phyloP scores from a whole-genome alignment of 2,329 filamentous ascomycete genomes.

The Neurospora sp. region DNA sequence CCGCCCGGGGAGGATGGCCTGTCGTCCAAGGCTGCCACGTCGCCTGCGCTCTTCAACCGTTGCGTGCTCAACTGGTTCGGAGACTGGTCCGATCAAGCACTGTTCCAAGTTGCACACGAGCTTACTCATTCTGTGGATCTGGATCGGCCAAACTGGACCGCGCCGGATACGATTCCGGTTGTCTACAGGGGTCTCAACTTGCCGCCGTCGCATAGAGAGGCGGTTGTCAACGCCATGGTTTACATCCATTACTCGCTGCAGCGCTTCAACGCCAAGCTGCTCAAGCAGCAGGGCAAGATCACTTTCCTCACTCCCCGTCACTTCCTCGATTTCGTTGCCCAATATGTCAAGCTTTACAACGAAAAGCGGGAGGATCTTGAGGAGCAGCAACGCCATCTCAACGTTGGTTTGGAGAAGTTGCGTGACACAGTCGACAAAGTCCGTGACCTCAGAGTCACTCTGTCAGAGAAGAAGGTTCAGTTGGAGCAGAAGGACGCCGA shows the following conservation, averaged over 20 bases:
- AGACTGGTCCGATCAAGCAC: conserved; percentile 97
- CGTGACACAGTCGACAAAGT: conserved; percentile 97
- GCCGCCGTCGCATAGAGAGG: conserved; percentile 82
- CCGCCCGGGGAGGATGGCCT: conserved; percentile 81
- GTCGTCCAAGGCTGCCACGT: conserved; percentile 92
- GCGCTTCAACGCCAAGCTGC: conserved; percentile 76
- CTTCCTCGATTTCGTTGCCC: conserved; percentile 94
- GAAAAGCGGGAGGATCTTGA: conserved; percentile 98
- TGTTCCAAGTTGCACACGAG: conserved; percentile 95
- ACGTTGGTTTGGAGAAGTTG: conserved; percentile 95
- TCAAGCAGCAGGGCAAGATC: conserved; percentile 83
- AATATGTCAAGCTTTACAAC: conserved; percentile 94
- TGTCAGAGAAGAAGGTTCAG: conserved; percentile 90
- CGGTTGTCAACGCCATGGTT: conserved; percentile 96
- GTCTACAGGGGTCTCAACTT: conserved; percentile 79
- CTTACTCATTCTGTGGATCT: conserved; percentile 94
- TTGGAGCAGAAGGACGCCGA: conserved; percentile 89
- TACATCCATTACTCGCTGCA: conserved; percentile 95
- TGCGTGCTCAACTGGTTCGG: conserved; percentile 99
- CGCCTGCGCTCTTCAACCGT: conserved; percentile 96
- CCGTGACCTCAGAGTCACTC: conserved; percentile 76
- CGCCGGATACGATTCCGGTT: conserved; percentile 85
- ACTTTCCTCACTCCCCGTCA: conserved; percentile 94
- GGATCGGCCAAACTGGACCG: conserved; percentile 74
- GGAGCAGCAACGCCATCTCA: conserved; percentile 96